phyloP scores from a whole-genome alignment of 805 yeast genomes.

The Wickerhamiella nectarea region DNA sequence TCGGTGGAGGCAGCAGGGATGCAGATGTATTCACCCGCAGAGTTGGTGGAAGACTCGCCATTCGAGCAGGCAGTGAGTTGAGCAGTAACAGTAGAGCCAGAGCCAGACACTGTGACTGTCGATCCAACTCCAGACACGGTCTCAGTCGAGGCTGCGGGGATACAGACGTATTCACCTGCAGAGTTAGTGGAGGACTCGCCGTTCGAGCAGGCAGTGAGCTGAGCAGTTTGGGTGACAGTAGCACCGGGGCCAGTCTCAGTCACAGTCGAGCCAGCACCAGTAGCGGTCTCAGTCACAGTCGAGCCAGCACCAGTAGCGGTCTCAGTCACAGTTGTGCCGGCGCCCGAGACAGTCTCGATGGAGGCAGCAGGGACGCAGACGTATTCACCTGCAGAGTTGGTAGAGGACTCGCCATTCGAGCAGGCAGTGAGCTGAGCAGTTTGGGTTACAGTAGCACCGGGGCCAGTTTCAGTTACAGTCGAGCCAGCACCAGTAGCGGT shows the following conservation, averaged over 20 bases:
- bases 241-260: conserved; percentile 9
- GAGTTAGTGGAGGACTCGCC: not conserved
- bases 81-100: conserved; percentile 7
- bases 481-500: conserved; percentile 10
- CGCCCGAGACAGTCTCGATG: conserved; percentile 10
- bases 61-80: conserved; percentile 9
- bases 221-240: conserved; percentile 4
- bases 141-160: conserved; percentile 11
- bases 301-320: conserved; percentile 1
- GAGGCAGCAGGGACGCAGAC: conserved; percentile 7
- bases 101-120: conserved; percentile 4
- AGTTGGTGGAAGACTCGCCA: not conserved
- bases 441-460: conserved; percentile 7
- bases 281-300: conserved; percentile 1
- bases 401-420: not conserved
- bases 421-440: conserved; percentile 7
- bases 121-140: conserved; percentile 1
- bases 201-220: conserved; percentile 2
- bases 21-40: not conserved
- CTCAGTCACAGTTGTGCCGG: conserved; percentile 1
- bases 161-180: conserved; percentile 1
- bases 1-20: conserved; percentile 12
- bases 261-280: conserved; percentile 4
- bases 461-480: conserved; percentile 14
- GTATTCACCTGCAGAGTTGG: not conserved